A percentile compares a stretch with the other conserved stretches of the same genome.
These are phyloP conservation scores for Priceomyces melissophilus DNA, from an alignment of 805 yeast genomes.

Conservation along the genomic window DNA sequence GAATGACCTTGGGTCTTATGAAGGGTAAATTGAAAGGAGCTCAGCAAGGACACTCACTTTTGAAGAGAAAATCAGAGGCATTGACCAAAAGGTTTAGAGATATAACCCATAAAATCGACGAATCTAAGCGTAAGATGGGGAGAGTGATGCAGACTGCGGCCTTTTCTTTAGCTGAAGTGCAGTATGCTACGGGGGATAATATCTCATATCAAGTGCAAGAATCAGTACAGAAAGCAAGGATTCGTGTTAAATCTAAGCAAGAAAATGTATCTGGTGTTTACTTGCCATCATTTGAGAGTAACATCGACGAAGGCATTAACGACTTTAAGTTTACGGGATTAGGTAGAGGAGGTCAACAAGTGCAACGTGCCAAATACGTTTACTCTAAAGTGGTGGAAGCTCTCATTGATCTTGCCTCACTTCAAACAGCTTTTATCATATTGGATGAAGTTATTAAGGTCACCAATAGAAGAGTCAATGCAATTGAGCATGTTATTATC, in stretches of 20 bases:
- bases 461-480: slow-evolving; percentile 96
- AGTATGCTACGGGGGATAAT: slow-evolving; percentile 96
- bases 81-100: slow-evolving; percentile 94
- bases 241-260: slow-evolving; percentile 85
- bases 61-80: slow-evolving; percentile 96
- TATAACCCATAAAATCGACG: slow-evolving; percentile 89
- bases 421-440: slow-evolving; percentile 95
- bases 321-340: slow-evolving; percentile 95
- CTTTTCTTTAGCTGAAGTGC: slow-evolving; percentile 93
- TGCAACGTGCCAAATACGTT: slow-evolving; percentile 87
- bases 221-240: slow-evolving; percentile 85
- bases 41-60: slow-evolving; percentile 87
- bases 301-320: slow-evolving; percentile 77
- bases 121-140: slow-evolving; percentile 96
- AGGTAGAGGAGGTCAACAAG: slow-evolving; percentile 98
- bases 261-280: slow-evolving; percentile 96
- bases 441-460: slow-evolving; percentile 97
- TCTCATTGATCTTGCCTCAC: slow-evolving; percentile 88
- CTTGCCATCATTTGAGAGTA: slow-evolving; percentile 88
- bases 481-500: slow-evolving; percentile 95
- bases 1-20: slow-evolving; percentile 95
- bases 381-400: slow-evolving; percentile 97
- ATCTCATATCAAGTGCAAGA: slow-evolving; percentile 95
- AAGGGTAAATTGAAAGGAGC: slow-evolving; percentile 96
- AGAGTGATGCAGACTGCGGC: slow-evolving; percentile 98